phyloP scores from a whole-genome alignment of 2,329 filamentous ascomycete genomes.

The Thyridium curvatum region DNA sequence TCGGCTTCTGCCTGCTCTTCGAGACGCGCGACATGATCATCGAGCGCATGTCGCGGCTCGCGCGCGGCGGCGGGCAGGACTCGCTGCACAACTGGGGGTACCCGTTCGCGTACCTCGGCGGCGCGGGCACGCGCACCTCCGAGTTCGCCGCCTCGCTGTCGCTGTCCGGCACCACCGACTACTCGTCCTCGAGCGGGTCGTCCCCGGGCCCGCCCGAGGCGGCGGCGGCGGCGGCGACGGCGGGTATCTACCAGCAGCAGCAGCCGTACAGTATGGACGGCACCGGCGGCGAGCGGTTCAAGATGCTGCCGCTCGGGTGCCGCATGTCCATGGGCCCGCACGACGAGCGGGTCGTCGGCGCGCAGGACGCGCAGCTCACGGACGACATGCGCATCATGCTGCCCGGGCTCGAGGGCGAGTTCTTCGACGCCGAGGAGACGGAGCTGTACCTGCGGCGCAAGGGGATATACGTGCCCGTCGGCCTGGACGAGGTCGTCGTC shows the following conservation, averaged over 20 bases:
- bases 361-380: conserved; percentile 36
- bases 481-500: conserved; percentile 53
- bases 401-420: conserved; percentile 64
- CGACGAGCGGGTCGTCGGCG: conserved; percentile 25
- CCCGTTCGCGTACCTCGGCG: conserved; percentile 61
- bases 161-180: background rate
- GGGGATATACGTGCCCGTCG: conserved; percentile 56
- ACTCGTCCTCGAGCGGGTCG: conserved; percentile 5
- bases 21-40: conserved; percentile 43
- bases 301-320: conserved; percentile 1
- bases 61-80: conserved; percentile 25
- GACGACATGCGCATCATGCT: conserved; percentile 45
- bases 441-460: conserved; percentile 64
- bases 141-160: conserved; percentile 10
- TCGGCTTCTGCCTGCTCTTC: conserved; percentile 64
- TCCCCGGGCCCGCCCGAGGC: too few species aligned
- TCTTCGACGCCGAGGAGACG: conserved; percentile 71
- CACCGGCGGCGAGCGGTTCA: background rate
- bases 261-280: conserved; percentile 13
- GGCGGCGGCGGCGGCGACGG: too few species aligned
- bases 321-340: conserved; percentile 45
- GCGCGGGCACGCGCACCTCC: conserved; percentile 60
- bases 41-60: conserved; percentile 24
- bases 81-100: conserved; percentile 51
- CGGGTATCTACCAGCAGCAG: too few species aligned